phyloP scores from a whole-genome alignment of 2,329 filamentous ascomycete genomes.

The Alternaria sp. region DNA sequence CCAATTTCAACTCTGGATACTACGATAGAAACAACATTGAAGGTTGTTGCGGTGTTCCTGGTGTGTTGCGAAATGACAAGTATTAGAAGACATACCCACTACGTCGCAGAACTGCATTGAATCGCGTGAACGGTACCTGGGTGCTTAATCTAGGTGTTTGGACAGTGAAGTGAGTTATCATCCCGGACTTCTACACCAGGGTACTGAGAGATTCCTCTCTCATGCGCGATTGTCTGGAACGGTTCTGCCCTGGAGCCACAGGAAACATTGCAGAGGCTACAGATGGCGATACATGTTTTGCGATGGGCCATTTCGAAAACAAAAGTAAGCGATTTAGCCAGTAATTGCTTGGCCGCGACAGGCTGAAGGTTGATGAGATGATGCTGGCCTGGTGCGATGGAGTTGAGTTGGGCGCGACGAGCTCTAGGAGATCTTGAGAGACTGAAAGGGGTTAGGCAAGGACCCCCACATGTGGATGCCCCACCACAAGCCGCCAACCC shows the following conservation, averaged over 20 bases:
- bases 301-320: background rate
- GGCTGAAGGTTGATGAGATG: background rate
- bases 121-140: no score
- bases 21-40: rapidly evolving
- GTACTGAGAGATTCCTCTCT: no score
- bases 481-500: background rate
- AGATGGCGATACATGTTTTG: background rate
- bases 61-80: no score
- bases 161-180: no score
- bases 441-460: background rate
- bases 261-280: background rate
- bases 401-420: background rate
- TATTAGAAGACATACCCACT: no score
- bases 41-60: no score
- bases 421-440: background rate
- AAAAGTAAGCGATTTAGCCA: background rate
- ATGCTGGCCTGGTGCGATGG: background rate
- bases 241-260: background rate
- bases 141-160: no score
- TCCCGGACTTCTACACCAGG: no score
- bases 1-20: background rate
- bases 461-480: background rate
- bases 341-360: background rate
- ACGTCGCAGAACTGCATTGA: no score
- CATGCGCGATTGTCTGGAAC: no score